Evolutionary conservation across 352 stramenopile species (phyloP), one percentile per base, ranked within the genome.

Genomic region (Pythium sp.): DNA sequence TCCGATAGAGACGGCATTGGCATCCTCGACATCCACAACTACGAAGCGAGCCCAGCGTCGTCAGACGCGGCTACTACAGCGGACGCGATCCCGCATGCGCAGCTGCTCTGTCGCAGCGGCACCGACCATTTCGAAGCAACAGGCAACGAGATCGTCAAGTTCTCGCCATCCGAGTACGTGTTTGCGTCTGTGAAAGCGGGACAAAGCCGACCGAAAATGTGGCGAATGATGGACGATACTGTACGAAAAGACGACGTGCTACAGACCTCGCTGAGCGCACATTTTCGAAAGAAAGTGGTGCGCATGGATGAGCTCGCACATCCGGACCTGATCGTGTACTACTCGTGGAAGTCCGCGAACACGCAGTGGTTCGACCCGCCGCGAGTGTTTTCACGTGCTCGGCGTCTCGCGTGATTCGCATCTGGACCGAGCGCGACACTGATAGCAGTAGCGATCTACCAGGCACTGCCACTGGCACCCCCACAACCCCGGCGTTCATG

Each of bases 351-450:
- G 74, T 85, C 86, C 4, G 77, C 87, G 5, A 86, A 75, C 51
- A 26, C 24, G 24, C 75, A 87, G 56, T 93, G 87, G 87, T 91
- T 91, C 61, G 82, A 95, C 54, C 84, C 85, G 0, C 69, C 75
- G 58, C 81, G 85, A 2, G 86, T 92, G 22, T 62, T 95, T 68
- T 95, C n/a, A 95, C 87, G n/a, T 91, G 84, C 58, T 90, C 85
- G 3, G 62, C 55, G 3, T 72, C 64, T 36, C 80, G 80, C 5
- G 70, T 70, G 9, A 77, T 95, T 24, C 77, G 81, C 18, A 78
- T 95, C 32, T 95, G 87, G 87, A 84, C 80, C 0, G 87, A 95
- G 64, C 66, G 53, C 24, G 46, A 49, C 8, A 3, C 11, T 26
- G 58, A 55, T 1, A n/a, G 22, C 5, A 51, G 30, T 15, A 24